A percentile compares a stretch with the other conserved stretches of the same genome.
phyloP scores from a whole-genome alignment of 495 filamentous ascomycete genomes.

The Aspergillus hancockii region DNA sequence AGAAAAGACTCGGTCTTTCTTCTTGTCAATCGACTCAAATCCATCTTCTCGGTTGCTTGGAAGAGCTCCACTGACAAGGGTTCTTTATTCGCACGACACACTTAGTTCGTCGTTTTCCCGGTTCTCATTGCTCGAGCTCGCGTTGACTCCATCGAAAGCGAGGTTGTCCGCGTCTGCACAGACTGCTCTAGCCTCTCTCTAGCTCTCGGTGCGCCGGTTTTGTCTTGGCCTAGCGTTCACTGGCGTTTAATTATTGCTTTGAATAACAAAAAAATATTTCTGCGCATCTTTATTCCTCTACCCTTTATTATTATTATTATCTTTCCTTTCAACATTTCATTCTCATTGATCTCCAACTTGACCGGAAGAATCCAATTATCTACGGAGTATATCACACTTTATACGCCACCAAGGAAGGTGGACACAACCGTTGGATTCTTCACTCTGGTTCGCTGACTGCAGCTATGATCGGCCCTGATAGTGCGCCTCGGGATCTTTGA shows the following conservation, averaged over 20 bases:
- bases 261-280: constrained; percentile 5
- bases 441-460: constrained; percentile 4
- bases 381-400: background rate
- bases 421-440: background rate
- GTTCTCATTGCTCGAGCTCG: background rate
- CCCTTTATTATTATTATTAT: background rate
- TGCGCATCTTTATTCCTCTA: background rate
- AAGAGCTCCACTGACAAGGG: constrained; percentile 16
- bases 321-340: background rate
- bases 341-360: background rate
- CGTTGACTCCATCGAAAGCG: background rate
- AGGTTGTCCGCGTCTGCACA: background rate
- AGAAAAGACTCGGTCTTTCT: background rate
- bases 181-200: constrained; percentile 4
- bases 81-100: background rate
- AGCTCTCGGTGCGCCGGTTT: constrained; percentile 1
- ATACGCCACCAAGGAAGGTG: background rate
- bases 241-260: constrained; percentile 6
- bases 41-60: background rate
- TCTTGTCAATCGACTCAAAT: background rate
- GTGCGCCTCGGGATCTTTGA: background rate
- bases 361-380: background rate
- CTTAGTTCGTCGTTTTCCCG: background rate
- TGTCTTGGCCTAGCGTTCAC: constrained; percentile 5
- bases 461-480: background rate